phyloP scores from a whole-genome alignment of 495 filamentous ascomycete genomes.

The Penicillium argentinense region DNA sequence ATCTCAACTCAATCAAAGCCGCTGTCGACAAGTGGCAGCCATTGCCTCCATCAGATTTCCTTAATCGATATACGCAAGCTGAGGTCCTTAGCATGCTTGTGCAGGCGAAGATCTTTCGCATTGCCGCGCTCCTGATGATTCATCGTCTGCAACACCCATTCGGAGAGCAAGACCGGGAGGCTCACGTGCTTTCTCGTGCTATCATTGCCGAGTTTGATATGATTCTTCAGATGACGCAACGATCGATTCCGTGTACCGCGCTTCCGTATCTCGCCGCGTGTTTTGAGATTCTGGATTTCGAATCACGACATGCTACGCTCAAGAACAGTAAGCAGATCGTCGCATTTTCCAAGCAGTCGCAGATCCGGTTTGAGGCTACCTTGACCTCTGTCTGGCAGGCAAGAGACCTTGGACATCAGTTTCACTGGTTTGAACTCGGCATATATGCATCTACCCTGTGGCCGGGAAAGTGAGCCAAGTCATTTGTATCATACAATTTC shows the following conservation, averaged over 20 bases:
- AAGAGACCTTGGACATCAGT: conserved; percentile 3
- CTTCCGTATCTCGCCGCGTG: conserved; percentile 20
- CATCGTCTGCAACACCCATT: conserved; percentile 17
- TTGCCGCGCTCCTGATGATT: conserved; percentile 13
- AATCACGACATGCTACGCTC: not conserved
- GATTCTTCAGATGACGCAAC: conserved; percentile 4
- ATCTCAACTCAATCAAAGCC: not conserved
- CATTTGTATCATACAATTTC: no score
- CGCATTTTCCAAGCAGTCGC: conserved; percentile 17
- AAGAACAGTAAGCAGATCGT: conserved; percentile 1
- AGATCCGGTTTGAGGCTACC: not conserved
- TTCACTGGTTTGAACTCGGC: conserved; percentile 18
- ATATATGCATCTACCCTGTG: not conserved
- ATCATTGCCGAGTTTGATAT: conserved; percentile 16
- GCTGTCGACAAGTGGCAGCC: conserved; percentile 13
- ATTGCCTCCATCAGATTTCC: conserved; percentile 3
- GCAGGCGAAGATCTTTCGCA: conserved; percentile 15
- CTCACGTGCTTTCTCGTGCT: not conserved
- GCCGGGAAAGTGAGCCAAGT: not conserved
- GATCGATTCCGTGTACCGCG: conserved; percentile 16
- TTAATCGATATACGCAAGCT: conserved; percentile 8
- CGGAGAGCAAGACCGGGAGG: conserved; percentile 8
- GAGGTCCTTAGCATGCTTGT: conserved; percentile 13
- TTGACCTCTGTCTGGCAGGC: conserved; percentile 10
- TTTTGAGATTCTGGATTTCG: conserved; percentile 7